Evolutionary conservation across 192 early-diverging fungal species (phyloP), one percentile per base, ranked within the genome.

Genomic region (Lobulomyces angularis): DNA sequence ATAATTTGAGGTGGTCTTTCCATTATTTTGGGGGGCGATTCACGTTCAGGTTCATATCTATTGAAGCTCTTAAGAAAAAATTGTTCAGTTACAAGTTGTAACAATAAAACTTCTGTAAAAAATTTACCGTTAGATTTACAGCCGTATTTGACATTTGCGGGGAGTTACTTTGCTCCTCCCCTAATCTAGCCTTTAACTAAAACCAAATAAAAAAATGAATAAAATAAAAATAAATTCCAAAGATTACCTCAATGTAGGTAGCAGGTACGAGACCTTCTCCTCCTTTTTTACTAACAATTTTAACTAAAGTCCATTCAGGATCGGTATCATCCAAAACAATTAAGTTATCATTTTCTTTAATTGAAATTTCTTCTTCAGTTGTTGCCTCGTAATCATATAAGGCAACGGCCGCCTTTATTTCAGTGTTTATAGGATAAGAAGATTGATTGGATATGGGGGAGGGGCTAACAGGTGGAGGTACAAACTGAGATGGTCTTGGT

Each of bases 301-400:
- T 74, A 5, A 88, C 89, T 37, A 69, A 69, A 67, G 81, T 83
- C 94, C 94, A 97, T 50, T 93, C 88, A 9, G 79, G 69, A 73
- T 93, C 92, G 35, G 79, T 74, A 51, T 77, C 77, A 47, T 90
- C 85, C 21, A 93, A 42, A 40, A 93, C 70, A 58, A 91, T 78
- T 25, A 97, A 50, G 32, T 86, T 65, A 52, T 91, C 85, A 59
- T 85, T 81, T 55, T 97, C 90, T 20, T 69, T 60, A 42, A 97
- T 77, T 22, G 67, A 53, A 24, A 97, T 58, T 63, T 96, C 88
- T 44, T 91, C 91, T 28, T 72, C 77, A 37, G 73, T 83, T 20
- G 69, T 64, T 27, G 93, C 81, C 18, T 74, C 71, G 59, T 94
- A 97, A 48, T 86, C 81, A 53, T 95, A 97, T 27, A 94, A 65